Evolutionary conservation across 1,139 yeast species (phyloP).

Genomic region (Nakaseomyces nivariensis): DNA sequence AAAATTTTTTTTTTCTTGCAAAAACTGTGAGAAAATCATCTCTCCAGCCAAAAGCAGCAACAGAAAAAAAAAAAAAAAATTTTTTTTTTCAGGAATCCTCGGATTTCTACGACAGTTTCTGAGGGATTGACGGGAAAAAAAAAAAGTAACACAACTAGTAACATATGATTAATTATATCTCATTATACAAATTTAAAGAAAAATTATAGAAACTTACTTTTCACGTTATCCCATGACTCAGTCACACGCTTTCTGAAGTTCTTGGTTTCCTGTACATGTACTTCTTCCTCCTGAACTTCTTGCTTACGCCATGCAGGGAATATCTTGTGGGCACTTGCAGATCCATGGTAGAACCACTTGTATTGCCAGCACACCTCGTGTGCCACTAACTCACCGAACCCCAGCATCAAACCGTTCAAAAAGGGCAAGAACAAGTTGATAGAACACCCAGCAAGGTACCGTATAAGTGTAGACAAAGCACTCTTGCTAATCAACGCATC

Average conservation of each 20-base stretch:
- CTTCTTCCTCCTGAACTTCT: not conserved
- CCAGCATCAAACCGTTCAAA: conserved; percentile 89
- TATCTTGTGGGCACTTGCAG: conserved; percentile 18
- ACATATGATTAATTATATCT: too few species aligned
- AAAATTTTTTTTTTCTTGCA: not conserved
- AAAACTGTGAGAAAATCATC: not conserved
- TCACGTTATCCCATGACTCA: not conserved
- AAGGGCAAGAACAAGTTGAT: conserved; percentile 80
- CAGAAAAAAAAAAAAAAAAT: not conserved
- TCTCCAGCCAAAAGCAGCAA: too few species aligned
- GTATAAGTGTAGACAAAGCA: not conserved
- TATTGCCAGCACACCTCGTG: conserved; percentile 81
- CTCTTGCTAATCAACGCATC: not conserved
- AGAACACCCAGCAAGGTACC: conserved; percentile 36
- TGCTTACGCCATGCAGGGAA: conserved; percentile 1
- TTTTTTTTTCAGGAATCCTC: not conserved
- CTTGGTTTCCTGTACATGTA: not conserved
- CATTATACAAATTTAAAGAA: too few species aligned
- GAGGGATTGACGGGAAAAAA: not conserved
- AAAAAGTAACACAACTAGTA: too few species aligned
- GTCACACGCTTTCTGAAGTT: not conserved
- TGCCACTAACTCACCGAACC: conserved; percentile 91
- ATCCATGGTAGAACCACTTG: conserved; percentile 35
- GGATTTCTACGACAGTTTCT: not conserved
- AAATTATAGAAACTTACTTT: not conserved